These are phyloP conservation scores for Chaetomium cochliodes DNA, from an alignment of 495 filamentous ascomycete genomes.

Conservation along the genomic window DNA sequence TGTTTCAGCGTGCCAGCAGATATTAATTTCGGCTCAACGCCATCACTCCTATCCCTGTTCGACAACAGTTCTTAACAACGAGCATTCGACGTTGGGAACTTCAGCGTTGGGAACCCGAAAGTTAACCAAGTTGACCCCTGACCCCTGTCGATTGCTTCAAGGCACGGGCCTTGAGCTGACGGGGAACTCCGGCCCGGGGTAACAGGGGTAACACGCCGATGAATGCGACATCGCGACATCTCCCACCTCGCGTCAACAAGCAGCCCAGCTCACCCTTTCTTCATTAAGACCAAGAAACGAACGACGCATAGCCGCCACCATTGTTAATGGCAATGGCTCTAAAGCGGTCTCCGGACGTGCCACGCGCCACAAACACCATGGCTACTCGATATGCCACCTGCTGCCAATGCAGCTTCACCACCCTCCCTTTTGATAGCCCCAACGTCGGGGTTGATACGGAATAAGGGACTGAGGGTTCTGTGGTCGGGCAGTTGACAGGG, in stretches of 20 bases:
- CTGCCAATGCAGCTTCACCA: constrained; percentile 32
- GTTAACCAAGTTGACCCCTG: background rate
- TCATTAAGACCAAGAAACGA: no score
- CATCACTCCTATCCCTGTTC: no score
- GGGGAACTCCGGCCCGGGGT: background rate
- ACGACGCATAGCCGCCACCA: background rate
- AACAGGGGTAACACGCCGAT: background rate
- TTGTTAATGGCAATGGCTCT: background rate
- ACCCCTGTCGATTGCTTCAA: background rate
- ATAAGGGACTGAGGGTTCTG: constrained; percentile 5
- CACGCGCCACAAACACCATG: background rate
- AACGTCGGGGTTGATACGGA: constrained; percentile 62
- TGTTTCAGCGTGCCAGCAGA: no score
- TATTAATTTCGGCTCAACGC: no score
- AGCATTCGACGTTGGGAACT: no score
- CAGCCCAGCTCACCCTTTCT: background rate
- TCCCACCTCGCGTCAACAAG: background rate
- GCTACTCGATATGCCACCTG: background rate
- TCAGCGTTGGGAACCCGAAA: no score
- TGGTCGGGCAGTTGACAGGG: background rate
- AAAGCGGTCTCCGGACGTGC: background rate
- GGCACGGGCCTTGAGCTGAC: background rate
- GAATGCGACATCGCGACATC: background rate
- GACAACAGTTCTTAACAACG: no score
- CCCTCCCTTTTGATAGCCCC: constrained; percentile 59